Conservation (phyloP, 805 yeast species). For the Jamesozyma spencerorum region DNA sequence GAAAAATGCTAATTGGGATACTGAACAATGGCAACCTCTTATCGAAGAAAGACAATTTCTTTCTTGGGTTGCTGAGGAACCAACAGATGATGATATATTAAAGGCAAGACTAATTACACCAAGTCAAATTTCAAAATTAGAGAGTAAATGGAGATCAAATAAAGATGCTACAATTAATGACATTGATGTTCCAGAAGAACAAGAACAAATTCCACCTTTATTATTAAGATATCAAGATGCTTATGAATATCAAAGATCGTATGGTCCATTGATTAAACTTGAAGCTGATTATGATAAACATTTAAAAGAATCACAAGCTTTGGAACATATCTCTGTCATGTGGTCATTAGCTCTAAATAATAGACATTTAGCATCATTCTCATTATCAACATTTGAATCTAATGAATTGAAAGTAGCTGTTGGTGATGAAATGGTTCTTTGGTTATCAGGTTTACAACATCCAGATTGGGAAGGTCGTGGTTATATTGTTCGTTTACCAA, state of each 20-base stretch:
- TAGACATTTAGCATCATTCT: conserved; percentile 58
- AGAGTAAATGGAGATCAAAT: conserved; percentile 72
- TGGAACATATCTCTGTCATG: conserved; percentile 58
- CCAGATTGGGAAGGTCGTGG: conserved; percentile 70
- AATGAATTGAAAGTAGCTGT: conserved; percentile 61
- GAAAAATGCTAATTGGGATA: conserved; percentile 76
- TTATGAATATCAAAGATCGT: conserved; percentile 73
- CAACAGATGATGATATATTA: conserved; percentile 54
- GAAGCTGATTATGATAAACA: conserved; percentile 76
- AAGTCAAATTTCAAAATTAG: conserved; percentile 61
- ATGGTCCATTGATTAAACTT: conserved; percentile 70
- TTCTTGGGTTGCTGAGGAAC: conserved; percentile 71
- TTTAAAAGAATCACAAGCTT: conserved; percentile 66
- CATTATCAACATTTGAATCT: conserved; percentile 57
- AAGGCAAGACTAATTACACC: conserved; percentile 48
- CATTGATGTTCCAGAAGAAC: conserved; percentile 41
- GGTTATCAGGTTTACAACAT: conserved; percentile 48
- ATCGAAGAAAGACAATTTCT: conserved; percentile 72
- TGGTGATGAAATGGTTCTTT: conserved; percentile 73
- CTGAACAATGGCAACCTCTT: conserved; percentile 76
- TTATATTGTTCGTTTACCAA: conserved; percentile 62
- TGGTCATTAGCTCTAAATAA: conserved; percentile 68
- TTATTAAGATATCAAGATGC: conserved; percentile 74
- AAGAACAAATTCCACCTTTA: conserved; percentile 60
- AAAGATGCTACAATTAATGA: conserved; percentile 65